Percentiles rank a stretch among this genome's conserved stretches.
Evolutionary conservation across 257 asterid genomes (phyloP).

Genomic region (Misopates orontium): DNA sequence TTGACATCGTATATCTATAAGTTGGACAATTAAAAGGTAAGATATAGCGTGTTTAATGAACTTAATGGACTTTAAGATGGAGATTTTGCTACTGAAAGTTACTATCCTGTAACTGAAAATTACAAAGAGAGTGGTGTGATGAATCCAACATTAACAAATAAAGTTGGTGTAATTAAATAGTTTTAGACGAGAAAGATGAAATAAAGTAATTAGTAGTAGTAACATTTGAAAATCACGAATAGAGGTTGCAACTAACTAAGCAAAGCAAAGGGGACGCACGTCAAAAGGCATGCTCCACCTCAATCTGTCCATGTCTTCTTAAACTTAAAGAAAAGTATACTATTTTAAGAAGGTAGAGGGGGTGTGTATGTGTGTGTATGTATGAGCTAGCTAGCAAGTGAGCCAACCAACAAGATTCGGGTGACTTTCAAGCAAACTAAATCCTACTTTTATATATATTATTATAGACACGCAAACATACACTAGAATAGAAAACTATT

Average conservation of each 20-base stretch:
- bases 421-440: slow-evolving; percentile 53
- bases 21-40: neutral
- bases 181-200: neutral
- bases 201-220: neutral
- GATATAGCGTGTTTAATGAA: neutral
- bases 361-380: no score
- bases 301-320: slow-evolving; percentile 41
- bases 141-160: neutral
- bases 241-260: slow-evolving; percentile 25
- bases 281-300: slow-evolving; percentile 46
- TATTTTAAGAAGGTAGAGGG: neutral
- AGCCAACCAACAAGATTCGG: slow-evolving; percentile 36
- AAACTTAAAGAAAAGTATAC: slow-evolving; percentile 40
- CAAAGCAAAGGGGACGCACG: slow-evolving; percentile 45
- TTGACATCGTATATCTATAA: neutral
- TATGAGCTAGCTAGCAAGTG: slow-evolving; percentile 1
- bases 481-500: no score
- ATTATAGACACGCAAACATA: no score
- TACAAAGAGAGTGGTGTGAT: neutral
- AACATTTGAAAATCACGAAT: neutral
- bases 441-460: no score
- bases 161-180: neutral
- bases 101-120: no score
- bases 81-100: neutral
- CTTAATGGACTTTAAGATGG: neutral